These are phyloP conservation scores for Ganoderma sinense DNA, from an alignment of 1,284 basidiomycete genomes.

Conservation along the genomic window DNA sequence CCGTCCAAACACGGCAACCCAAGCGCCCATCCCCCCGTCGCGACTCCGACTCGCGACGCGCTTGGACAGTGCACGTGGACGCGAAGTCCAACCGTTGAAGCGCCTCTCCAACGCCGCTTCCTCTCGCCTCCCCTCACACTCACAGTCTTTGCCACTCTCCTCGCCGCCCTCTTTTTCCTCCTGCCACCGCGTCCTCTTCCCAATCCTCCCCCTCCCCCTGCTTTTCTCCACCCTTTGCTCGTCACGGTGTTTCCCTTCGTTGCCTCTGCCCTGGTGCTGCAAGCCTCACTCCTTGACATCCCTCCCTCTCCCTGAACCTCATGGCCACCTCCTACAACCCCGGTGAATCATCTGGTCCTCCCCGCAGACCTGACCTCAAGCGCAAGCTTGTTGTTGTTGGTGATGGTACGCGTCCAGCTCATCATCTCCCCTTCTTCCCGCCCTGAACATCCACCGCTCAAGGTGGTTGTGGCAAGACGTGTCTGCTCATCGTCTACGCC, in stretches of 20 bases:
- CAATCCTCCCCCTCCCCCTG: neutral
- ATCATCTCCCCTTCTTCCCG: slow-evolving; percentile 37
- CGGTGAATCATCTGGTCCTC: slow-evolving; percentile 33
- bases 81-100: slow-evolving; percentile 20
- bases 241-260: neutral
- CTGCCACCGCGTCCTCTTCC: neutral
- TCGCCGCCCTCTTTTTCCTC: neutral
- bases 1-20: neutral
- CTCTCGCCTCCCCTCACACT: too few species aligned
- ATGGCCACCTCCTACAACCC: slow-evolving; percentile 32
- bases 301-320: neutral
- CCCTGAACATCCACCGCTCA: slow-evolving; percentile 14
- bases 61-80: slow-evolving; percentile 29
- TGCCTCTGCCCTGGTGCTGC: neutral
- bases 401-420: slow-evolving; percentile 68
- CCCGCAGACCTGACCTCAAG: slow-evolving; percentile 80
- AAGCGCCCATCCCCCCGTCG: neutral
- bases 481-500: slow-evolving; percentile 93
- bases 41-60: too few species aligned
- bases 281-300: neutral
- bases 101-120: neutral
- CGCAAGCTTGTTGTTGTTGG: slow-evolving; percentile 92
- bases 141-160: neutral
- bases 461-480: slow-evolving; percentile 90
- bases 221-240: neutral